Evolutionary conservation across 2,329 filamentous ascomycete genomes (phyloP), one percentile per base, ranked within the genome.

Genomic region (Cladophialophora immunda): DNA sequence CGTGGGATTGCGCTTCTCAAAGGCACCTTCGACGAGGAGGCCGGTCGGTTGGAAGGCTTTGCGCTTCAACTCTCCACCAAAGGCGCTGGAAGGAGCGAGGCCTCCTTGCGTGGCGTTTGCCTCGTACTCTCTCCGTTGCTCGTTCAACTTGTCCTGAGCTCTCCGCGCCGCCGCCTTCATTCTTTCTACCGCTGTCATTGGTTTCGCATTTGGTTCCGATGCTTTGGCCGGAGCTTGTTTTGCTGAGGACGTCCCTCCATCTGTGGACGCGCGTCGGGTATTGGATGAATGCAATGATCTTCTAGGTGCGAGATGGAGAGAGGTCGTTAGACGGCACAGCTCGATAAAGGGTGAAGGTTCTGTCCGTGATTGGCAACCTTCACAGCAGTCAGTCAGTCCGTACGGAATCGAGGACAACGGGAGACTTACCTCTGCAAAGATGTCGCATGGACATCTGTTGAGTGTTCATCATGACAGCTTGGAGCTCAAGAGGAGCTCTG

Each of bases 1-100:
- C 41, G 83, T 74, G 38, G 76, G 79, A 73, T 86, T 83, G 58
- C 82, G 82, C 27, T 76, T 56, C 45, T 76, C 75, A 29, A 81
- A 69, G 5, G 71, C 64, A 8, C 70, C 34, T 36, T 65, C 53
- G 2, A 36, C 58, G 25, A 71, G 19, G 1, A 50, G 38, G 30
- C 56, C 56, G 25, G 57, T 36, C 9, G 27, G 29, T n/a, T 62
- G 34, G 27, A 59, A 29, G 13, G 30, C 41, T 30, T 52, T 27
- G n/a, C 36, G 29, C 74, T 75, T 25, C 69, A 74, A 25, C 72
- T 67, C 58, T 64, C 32, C 38, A 19, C 56, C 66, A 52, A 66
- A 69, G 22, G 65, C 62, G 41, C 68, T 67, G 50, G 38, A 55
- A 15, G 60, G 53, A 13, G 68, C 59, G 6, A 70, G 66, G 3